A percentile compares a stretch with the other conserved stretches of the same genome.
phyloP scores from a whole-genome alignment of 2,329 filamentous ascomycete genomes.

The Verticillium nubilum region DNA sequence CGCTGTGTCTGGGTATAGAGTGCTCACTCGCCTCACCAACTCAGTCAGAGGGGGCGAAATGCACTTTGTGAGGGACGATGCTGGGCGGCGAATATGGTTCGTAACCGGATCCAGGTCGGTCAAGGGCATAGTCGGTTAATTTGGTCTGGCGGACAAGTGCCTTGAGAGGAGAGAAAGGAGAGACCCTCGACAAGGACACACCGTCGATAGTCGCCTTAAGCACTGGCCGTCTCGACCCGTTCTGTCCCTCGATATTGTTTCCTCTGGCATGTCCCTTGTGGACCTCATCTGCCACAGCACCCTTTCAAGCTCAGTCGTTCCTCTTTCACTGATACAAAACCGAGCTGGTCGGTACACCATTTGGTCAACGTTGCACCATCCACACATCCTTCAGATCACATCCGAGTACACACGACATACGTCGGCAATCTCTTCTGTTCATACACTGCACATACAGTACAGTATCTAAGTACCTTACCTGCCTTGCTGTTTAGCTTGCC shows the following conservation, averaged over 20 bases:
- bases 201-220: background rate
- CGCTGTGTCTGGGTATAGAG: background rate
- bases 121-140: background rate
- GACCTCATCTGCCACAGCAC: background rate
- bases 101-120: background rate
- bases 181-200: background rate
- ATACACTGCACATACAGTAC: background rate
- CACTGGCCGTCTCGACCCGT: background rate
- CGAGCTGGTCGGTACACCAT: background rate
- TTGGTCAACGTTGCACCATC: background rate
- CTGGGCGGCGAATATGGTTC: background rate
- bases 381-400: background rate
- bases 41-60: background rate
- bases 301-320: background rate
- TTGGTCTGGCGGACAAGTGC: background rate
- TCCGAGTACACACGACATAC: background rate
- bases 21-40: background rate
- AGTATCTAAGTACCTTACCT: background rate
- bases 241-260: background rate
- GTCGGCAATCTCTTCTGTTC: background rate
- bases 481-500: background rate
- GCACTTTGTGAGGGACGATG: background rate
- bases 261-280: background rate
- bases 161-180: background rate
- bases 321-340: background rate